Percentiles rank a stretch among this genome's conserved stretches.
These are phyloP conservation scores for Pseudogymnoascus sp. DNA, from an alignment of 2,329 filamentous ascomycete species.

Conservation along the genomic window DNA sequence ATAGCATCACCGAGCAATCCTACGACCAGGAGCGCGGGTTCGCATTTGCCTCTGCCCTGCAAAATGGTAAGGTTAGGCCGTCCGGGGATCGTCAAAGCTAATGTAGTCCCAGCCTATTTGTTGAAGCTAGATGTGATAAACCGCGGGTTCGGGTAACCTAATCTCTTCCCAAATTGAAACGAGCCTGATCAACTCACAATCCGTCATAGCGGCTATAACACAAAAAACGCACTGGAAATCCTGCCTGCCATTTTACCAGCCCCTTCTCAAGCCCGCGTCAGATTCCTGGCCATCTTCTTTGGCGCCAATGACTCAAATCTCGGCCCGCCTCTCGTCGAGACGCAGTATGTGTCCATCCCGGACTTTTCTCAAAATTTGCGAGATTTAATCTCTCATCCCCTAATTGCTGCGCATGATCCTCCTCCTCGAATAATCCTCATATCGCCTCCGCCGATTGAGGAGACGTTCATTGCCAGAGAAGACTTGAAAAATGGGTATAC, in stretches of 20 bases:
- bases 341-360: constrained; percentile 68
- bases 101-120: constrained; percentile 17
- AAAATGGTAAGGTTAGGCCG: constrained; percentile 16
- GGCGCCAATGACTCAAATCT: constrained; percentile 84
- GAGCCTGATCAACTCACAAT: background rate
- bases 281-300: constrained; percentile 53
- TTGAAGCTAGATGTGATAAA: constrained; percentile 23
- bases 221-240: constrained; percentile 19
- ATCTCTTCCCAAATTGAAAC: background rate
- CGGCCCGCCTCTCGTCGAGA: constrained; percentile 45
- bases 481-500: constrained; percentile 38
- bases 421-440: constrained; percentile 59
- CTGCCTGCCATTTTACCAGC: constrained; percentile 18
- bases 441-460: constrained; percentile 76
- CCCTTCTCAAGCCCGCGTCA: constrained; percentile 19
- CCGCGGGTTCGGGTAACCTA: constrained; percentile 17
- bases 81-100: background rate
- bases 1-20: constrained; percentile 23
- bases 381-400: constrained; percentile 63
- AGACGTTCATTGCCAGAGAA: constrained; percentile 48
- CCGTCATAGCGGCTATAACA: constrained; percentile 20
- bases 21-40: constrained; percentile 19
- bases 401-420: constrained; percentile 60
- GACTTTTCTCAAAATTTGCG: constrained; percentile 65
- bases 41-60: constrained; percentile 21